These are phyloP conservation scores for Coemansia sp. DNA, from an alignment of 192 early-diverging fungal species.

Conservation along the genomic window DNA sequence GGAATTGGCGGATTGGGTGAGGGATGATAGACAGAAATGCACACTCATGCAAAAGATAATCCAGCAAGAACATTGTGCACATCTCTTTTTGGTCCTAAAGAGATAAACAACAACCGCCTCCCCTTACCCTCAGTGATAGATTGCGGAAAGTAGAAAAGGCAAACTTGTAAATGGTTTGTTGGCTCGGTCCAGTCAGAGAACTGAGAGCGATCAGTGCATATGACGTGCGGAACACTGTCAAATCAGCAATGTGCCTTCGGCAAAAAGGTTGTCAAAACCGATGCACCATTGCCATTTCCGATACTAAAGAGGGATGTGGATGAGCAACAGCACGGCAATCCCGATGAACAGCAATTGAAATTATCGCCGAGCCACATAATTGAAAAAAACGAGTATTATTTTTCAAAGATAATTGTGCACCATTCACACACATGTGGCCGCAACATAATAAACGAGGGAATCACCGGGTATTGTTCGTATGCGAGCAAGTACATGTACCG, in stretches of 20 bases:
- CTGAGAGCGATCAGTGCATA: background rate
- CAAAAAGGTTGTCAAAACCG: background rate
- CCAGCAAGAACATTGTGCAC: background rate
- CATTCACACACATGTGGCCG: background rate
- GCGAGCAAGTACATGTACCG: background rate
- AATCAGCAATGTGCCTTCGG: background rate
- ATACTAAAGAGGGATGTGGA: background rate
- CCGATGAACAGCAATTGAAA: background rate
- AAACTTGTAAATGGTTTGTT: background rate
- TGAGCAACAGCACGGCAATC: background rate
- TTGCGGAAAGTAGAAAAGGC: background rate
- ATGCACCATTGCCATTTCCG: background rate
- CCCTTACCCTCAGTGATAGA: background rate
- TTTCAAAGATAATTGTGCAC: background rate
- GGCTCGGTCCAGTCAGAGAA: slow-evolving; percentile 5
- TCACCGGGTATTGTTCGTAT: background rate
- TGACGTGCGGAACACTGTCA: background rate
- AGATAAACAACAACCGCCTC: background rate
- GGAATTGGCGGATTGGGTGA: background rate
- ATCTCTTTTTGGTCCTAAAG: background rate
- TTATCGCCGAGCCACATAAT: background rate
- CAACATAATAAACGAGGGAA: background rate
- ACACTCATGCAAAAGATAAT: background rate
- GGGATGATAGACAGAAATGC: background rate
- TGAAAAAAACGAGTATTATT: background rate